Evolutionary conservation across 2,329 filamentous ascomycete genomes (phyloP).

Genomic region (Aspergillus chevalieri): DNA sequence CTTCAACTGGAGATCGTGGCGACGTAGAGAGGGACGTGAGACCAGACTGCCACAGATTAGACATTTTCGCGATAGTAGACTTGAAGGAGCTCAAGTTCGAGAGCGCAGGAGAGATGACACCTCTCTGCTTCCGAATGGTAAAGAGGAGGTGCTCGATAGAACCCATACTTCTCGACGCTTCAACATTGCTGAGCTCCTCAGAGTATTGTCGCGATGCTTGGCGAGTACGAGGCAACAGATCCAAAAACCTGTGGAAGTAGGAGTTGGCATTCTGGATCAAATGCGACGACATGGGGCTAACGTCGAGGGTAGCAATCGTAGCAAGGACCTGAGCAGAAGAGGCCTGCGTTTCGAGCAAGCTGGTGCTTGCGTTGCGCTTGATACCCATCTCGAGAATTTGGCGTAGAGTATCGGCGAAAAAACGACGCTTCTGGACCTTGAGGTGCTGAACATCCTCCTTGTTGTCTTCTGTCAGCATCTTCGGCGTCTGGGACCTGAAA

Average conservation of each 20-base stretch:
- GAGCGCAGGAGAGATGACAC: conserved; percentile 27
- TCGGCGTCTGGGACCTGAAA: conserved; percentile 77
- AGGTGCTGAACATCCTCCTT: conserved; percentile 78
- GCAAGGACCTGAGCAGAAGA: conserved; percentile 66
- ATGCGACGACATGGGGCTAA: conserved; percentile 12
- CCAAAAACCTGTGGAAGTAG: conserved; percentile 72
- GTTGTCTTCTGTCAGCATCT: conserved; percentile 77
- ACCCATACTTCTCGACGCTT: conserved; percentile 71
- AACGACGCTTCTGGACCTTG: conserved; percentile 80
- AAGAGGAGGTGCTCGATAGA: conserved; percentile 81
- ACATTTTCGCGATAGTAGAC: conserved; percentile 25
- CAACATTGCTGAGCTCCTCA: conserved; percentile 74
- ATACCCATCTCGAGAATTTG: conserved; percentile 84
- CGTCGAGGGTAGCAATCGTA: conserved; percentile 39
- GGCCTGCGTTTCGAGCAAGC: conserved; percentile 66
- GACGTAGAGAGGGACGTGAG: conserved; percentile 19
- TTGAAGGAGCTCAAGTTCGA: conserved; percentile 25
- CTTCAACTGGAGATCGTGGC: conserved; percentile 11
- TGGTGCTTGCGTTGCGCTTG: conserved; percentile 70
- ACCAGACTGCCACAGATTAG: conserved; percentile 26
- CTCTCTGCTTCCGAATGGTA: conserved; percentile 35
- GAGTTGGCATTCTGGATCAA: conserved; percentile 52
- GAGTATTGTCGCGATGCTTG: conserved; percentile 66
- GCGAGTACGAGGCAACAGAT: conserved; percentile 64
- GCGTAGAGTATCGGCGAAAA: conserved; percentile 84